Evolutionary conservation across 129 eudicot species (phyloP).

Genomic region (Artemisia annua): DNA sequence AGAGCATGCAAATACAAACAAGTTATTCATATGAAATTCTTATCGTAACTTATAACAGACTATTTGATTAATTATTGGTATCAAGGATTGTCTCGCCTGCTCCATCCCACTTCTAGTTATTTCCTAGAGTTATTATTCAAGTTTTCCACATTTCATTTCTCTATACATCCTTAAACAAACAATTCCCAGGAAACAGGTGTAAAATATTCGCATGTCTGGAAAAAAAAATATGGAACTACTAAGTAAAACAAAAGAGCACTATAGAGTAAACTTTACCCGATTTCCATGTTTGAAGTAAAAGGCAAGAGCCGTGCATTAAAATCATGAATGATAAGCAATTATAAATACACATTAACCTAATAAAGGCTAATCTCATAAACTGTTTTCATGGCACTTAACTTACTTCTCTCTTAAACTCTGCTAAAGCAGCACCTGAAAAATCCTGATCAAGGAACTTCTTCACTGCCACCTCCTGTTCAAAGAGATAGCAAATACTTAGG

Average conservation of each 20-base stretch:
- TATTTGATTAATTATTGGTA: constrained; percentile 6
- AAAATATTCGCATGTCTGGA: not conserved
- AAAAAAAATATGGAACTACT: not conserved
- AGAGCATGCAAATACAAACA: not conserved
- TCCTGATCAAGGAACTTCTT: constrained; percentile 99
- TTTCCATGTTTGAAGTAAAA: too few relatives aligned
- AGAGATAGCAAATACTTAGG: constrained; percentile 26
- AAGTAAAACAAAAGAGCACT: not conserved
- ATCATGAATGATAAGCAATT: not conserved
- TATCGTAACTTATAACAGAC: not conserved
- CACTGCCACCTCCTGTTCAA: constrained; percentile 93
- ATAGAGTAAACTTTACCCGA: too few relatives aligned
- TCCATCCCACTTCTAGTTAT: constrained; percentile 9
- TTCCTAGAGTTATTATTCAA: constrained; percentile 17
- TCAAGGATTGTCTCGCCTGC: not conserved
- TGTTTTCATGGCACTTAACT: constrained; percentile 18
- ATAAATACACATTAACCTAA: not conserved
- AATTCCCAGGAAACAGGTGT: not conserved
- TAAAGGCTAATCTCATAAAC: not conserved
- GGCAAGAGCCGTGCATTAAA: too few relatives aligned
- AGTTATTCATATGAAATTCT: not conserved
- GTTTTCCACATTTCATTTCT: not conserved
- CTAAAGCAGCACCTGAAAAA: constrained; percentile 99
- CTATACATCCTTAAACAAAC: not conserved
- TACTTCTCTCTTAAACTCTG: constrained; percentile 97